Evolutionary conservation across 2,329 filamentous ascomycete genomes (phyloP), one percentile per base, ranked within the genome.

Genomic region (Seiridium cupressi): DNA sequence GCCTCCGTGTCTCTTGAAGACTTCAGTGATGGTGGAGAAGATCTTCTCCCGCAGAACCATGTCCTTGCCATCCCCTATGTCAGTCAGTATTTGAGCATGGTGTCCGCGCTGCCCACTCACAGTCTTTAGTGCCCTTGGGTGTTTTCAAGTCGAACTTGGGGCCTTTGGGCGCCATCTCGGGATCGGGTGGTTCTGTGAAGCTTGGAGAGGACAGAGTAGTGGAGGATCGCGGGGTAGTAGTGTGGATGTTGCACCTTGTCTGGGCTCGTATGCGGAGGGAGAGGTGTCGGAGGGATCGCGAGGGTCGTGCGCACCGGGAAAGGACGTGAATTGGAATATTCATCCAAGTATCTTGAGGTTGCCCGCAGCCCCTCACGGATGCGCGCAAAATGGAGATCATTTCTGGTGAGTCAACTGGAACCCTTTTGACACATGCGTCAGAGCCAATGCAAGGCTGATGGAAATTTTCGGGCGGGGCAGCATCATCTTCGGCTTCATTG

Each of bases 81-180:
- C 26, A 51, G 55, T 61, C 49, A 64, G 63, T 69, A 68, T 55
- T 67, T 58, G 9, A 61, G 18, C 18, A 26, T 26, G 18, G 18
- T 26, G 18, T 26, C 18, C 18, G 18, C 18, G 18, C 18, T 26
- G 18, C 18, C 18, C 18, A 69, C 70, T 70, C 61, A 87, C 87
- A 96, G 75, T 96, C 93, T 73, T 92, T 91, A 65, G 92, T 96
- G 67, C 93, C 92, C 83, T 96, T 96, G 63, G 92, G 91, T 71
- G 89, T 91, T 82, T 96, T 96, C 73, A 96, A 83, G 76, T 88
- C 86, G 76, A 90, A 88, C 64, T 81, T 82, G 61, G 73, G 73
- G 51, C 64, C 68, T 65, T 81, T 80, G 44, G 76, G 72, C 57
- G 75, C 69, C 74, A 76, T 77, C 61, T 59, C 54, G 62, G 62